Conservation (phyloP, 352 stramenopile genomes). For the Globisporangium okanoganense region DNA sequence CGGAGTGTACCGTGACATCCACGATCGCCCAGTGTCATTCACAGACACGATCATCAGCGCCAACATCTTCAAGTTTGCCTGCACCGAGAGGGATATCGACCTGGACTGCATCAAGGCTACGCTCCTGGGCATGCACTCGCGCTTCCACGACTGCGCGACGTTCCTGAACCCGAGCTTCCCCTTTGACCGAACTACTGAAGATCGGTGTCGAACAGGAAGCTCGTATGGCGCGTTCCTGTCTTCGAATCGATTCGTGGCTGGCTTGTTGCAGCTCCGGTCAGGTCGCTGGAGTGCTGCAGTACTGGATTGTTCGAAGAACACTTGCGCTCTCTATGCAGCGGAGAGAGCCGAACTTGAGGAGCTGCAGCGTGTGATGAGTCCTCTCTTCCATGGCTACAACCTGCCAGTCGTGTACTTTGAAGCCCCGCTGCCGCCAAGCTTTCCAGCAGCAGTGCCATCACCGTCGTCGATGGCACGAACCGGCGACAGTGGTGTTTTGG, state of each 20-base stretch:
- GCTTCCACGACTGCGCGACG: not conserved
- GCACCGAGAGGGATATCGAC: not conserved
- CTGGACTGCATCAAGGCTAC: slow-evolving; percentile 7
- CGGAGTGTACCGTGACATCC: not conserved
- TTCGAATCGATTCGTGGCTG: not conserved
- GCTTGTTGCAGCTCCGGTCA: not conserved
- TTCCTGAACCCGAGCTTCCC: slow-evolving; percentile 8
- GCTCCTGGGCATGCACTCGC: slow-evolving; percentile 1
- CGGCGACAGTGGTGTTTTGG: slow-evolving; percentile 8
- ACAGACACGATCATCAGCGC: slow-evolving; percentile 3
- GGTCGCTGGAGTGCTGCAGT: not conserved
- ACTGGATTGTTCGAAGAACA: not conserved
- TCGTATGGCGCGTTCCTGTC: slow-evolving; percentile 6
- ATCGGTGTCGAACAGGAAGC: not conserved
- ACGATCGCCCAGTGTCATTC: slow-evolving; percentile 1
- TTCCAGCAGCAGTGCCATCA: not conserved
- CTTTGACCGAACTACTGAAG: not conserved
- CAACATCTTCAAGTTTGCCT: slow-evolving; percentile 3
- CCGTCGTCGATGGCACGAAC: not conserved
- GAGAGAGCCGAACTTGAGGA: not conserved
- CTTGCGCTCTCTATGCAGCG: not conserved
- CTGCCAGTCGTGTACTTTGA: not conserved
- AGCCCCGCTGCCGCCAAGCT: not conserved
- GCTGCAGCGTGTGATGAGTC: not conserved
- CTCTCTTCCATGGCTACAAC: not conserved